Evolutionary conservation across 768 basidiomycete genomes (phyloP).

Genomic region (Cystofilobasidium capitatum): DNA sequence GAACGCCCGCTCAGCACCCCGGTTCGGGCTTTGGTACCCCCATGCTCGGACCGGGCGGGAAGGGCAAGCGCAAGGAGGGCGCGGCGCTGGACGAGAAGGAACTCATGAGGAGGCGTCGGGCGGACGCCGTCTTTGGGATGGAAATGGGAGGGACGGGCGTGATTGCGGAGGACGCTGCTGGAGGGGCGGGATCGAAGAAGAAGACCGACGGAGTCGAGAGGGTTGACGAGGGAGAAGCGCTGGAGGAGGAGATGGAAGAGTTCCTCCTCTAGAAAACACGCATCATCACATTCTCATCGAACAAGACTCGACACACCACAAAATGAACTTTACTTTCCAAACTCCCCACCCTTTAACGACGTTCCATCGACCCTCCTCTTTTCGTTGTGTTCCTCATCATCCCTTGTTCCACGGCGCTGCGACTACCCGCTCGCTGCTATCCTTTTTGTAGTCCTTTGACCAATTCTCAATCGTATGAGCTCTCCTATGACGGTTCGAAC

Average conservation of each 20-base stretch:
- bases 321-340: not conserved
- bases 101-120: constrained; percentile 47
- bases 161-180: not conserved
- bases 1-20: not conserved
- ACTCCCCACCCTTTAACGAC: not conserved
- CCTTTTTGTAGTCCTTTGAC: too few species aligned
- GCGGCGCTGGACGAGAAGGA: constrained; percentile 49
- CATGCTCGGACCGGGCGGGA: not conserved
- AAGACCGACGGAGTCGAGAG: not conserved
- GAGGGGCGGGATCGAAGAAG: not conserved
- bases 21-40: not conserved
- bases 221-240: not conserved
- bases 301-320: not conserved
- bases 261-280: not conserved
- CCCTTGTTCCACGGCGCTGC: not conserved
- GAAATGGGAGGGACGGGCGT: constrained; percentile 27
- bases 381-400: not conserved
- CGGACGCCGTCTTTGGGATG: constrained; percentile 44
- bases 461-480: too few species aligned
- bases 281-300: not conserved
- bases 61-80: not conserved
- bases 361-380: not conserved
- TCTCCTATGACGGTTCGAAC: too few species aligned
- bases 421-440: too few species aligned
- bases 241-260: constrained; percentile 15